A percentile compares a stretch with the other conserved stretches of the same genome.
Conservation (phyloP, 805 yeast genomes). For the Ogataea glucozyma region DNA sequence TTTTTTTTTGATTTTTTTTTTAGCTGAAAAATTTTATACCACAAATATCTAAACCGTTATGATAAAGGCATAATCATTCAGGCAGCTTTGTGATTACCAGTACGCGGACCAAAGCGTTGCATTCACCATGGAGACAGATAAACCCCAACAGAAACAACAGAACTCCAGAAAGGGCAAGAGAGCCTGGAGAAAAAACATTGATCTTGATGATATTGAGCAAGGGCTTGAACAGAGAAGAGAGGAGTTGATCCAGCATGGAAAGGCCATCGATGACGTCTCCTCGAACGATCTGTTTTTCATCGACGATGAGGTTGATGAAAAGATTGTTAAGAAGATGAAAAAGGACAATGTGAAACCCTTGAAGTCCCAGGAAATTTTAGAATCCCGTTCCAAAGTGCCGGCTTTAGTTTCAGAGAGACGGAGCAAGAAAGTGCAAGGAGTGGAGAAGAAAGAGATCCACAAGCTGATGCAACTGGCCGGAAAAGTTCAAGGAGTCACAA, state of each 20-base stretch:
- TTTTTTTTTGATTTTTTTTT: slow-evolving; percentile 3
- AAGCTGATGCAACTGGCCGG: slow-evolving; percentile 79
- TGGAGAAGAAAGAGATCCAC: slow-evolving; percentile 60
- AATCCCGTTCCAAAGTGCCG: slow-evolving; percentile 75
- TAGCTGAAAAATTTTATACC: slow-evolving; percentile 2
- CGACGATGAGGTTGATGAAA: slow-evolving; percentile 66
- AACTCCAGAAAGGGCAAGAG: slow-evolving; percentile 88
- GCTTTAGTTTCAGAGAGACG: slow-evolving; percentile 48
- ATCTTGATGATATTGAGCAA: slow-evolving; percentile 72
- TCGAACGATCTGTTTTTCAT: slow-evolving; percentile 56
- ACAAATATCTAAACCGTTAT: too few species aligned
- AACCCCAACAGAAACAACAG: slow-evolving; percentile 66
- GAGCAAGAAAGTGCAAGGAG: slow-evolving; percentile 55
- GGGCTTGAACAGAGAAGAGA: slow-evolving; percentile 72
- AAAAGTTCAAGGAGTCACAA: slow-evolving; percentile 55
- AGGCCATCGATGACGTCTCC: slow-evolving; percentile 38
- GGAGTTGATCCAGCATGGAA: slow-evolving; percentile 53
- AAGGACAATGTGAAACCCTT: slow-evolving; percentile 39
- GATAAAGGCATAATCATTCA: too few species aligned
- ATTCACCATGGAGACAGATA: slow-evolving; percentile 17
- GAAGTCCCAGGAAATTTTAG: slow-evolving; percentile 60
- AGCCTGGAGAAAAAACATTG: slow-evolving; percentile 92
- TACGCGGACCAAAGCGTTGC: not conserved
- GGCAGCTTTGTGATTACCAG: too few species aligned
- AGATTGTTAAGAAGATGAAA: slow-evolving; percentile 39